Percentiles rank a stretch among this genome's conserved stretches.
These are phyloP conservation scores for Leersia perrieri DNA, from an alignment of 176 grass and related monocot species.

Conservation along the genomic window DNA sequence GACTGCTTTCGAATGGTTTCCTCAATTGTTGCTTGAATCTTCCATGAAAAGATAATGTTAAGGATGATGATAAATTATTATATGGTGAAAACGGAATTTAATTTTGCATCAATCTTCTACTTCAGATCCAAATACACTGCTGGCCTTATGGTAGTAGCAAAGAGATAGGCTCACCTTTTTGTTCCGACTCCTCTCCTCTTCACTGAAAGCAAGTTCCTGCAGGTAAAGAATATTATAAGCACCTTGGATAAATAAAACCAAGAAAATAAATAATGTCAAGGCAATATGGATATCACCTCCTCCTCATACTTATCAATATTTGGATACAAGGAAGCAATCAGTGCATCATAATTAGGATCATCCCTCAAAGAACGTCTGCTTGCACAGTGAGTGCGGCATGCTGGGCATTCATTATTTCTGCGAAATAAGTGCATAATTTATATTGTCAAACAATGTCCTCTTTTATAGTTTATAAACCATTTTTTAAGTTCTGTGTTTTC, in stretches of 20 bases:
- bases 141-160: neutral
- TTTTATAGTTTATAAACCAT: slow-evolving; percentile 1
- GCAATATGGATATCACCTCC: slow-evolving; percentile 56
- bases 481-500: neutral
- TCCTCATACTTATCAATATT: slow-evolving; percentile 90
- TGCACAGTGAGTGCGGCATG: slow-evolving; percentile 87
- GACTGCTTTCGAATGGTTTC: slow-evolving; percentile 65
- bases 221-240: slow-evolving; percentile 33
- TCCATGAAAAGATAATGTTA: slow-evolving; percentile 19
- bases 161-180: slow-evolving; percentile 54
- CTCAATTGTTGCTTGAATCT: slow-evolving; percentile 87
- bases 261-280: neutral
- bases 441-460: slow-evolving; percentile 9
- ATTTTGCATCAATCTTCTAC: neutral
- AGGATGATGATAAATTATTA: slow-evolving; percentile 15
- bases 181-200: slow-evolving; percentile 69
- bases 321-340: slow-evolving; percentile 78
- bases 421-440: slow-evolving; percentile 20
- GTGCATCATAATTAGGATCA: slow-evolving; percentile 84
- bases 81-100: slow-evolving; percentile 10
- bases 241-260: slow-evolving; percentile 4
- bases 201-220: slow-evolving; percentile 81
- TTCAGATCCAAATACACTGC: slow-evolving; percentile 2
- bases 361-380: slow-evolving; percentile 88
- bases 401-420: slow-evolving; percentile 91